A percentile compares a stretch with the other conserved stretches of the same genome.
Evolutionary conservation across 805 yeast species (phyloP).

Genomic region (Lachancea quebecensis): DNA sequence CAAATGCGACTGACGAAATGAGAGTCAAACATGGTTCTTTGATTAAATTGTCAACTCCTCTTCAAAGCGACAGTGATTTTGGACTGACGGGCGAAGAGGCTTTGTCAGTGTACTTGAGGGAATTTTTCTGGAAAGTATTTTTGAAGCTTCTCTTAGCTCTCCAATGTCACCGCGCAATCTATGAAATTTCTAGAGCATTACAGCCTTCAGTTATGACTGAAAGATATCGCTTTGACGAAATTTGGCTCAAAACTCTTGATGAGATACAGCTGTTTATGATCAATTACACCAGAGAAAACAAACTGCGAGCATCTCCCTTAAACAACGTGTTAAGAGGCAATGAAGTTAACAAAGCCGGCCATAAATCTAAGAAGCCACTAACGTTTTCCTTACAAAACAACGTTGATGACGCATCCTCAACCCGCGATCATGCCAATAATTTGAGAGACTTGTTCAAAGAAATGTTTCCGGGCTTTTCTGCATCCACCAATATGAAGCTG

Average conservation of each 20-base stretch:
- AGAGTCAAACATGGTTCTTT: slow-evolving; percentile 47
- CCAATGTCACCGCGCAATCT: slow-evolving; percentile 62
- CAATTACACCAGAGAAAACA: slow-evolving; percentile 5
- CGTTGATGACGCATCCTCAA: slow-evolving; percentile 18
- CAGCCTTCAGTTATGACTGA: slow-evolving; percentile 22
- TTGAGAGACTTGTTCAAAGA: slow-evolving; percentile 45
- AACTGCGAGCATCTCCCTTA: not conserved
- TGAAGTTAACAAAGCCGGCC: not conserved
- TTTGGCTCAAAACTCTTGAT: slow-evolving; percentile 40
- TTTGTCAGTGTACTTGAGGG: slow-evolving; percentile 52
- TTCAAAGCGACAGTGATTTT: slow-evolving; percentile 21
- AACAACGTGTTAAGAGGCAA: not conserved
- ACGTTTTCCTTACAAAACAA: slow-evolving; percentile 25
- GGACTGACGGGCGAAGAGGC: slow-evolving; percentile 41
- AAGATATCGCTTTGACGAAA: slow-evolving; percentile 33
- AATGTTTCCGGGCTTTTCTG: slow-evolving; percentile 64
- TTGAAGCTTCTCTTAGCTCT: slow-evolving; percentile 53
- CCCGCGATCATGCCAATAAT: slow-evolving; percentile 34
- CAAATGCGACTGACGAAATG: slow-evolving; percentile 57
- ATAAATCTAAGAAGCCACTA: slow-evolving; percentile 4
- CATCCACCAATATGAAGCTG: slow-evolving; percentile 30
- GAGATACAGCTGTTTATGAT: slow-evolving; percentile 34
- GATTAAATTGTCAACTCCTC: slow-evolving; percentile 25
- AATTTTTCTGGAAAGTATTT: slow-evolving; percentile 66
- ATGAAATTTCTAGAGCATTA: slow-evolving; percentile 42